These are phyloP conservation scores for Hordeum vulgare DNA, from an alignment of 176 grass and related monocot species.

Conservation along the genomic window MorexV3_pseudomolecules_assembly NC_058522.1:522859845-522860344, in stretches of 20 bases:
- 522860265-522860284: neutral
- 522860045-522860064: neutral
- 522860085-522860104: neutral
- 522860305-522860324: neutral
- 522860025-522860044: neutral
- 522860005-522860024: no score
- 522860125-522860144: no score
- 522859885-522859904: neutral
- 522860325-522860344: no score
- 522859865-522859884: neutral
- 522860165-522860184: neutral
- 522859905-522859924: neutral
- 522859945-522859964: neutral
- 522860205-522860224: neutral
- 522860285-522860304: neutral
- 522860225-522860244: neutral
- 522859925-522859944: neutral
- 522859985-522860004: no score
- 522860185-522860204: neutral
- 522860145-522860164: no score
- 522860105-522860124: neutral
- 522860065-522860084: neutral
- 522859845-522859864: neutral
- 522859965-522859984: neutral
- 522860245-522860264: neutral